These are phyloP conservation scores for Kurtzmaniella quercitrusa DNA, from an alignment of 1,139 yeast species.

Conservation along the genomic window DNA sequence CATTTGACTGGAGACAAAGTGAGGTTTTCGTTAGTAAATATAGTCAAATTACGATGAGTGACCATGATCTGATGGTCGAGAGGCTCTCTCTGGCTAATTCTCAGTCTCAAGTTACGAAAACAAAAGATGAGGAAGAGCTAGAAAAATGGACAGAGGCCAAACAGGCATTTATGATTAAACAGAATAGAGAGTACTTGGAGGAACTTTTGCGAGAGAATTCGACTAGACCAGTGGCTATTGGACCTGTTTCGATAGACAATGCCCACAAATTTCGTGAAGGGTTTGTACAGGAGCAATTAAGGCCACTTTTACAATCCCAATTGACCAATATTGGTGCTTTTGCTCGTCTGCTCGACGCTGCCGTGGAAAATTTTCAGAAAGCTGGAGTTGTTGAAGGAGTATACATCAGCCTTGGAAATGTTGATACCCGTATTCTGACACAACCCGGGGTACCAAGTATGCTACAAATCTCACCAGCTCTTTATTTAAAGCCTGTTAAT, in stretches of 20 bases:
- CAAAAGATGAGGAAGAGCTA: constrained; percentile 29
- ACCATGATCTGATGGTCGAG: constrained; percentile 27
- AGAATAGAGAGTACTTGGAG: constrained; percentile 38
- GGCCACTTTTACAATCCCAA: constrained; percentile 42
- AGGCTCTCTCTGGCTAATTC: constrained; percentile 15
- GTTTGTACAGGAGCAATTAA: constrained; percentile 52
- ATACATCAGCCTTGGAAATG: constrained; percentile 1
- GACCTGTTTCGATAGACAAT: constrained; percentile 53
- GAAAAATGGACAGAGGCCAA: constrained; percentile 27
- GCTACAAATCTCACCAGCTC: constrained; percentile 33
- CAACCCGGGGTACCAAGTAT: not conserved
- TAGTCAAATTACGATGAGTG: constrained; percentile 6
- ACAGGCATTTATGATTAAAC: constrained; percentile 32
- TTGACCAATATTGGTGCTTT: constrained; percentile 33
- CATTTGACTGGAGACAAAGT: not conserved
- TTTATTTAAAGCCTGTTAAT: constrained; percentile 58
- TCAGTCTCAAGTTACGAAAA: constrained; percentile 10
- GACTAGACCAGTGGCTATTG: constrained; percentile 41
- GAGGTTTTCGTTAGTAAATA: not conserved
- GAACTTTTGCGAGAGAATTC: constrained; percentile 38
- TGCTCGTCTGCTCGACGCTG: constrained; percentile 37
- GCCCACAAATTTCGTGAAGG: constrained; percentile 47
- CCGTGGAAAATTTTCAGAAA: constrained; percentile 37
- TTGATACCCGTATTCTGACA: not conserved
- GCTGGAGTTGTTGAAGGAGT: constrained; percentile 44